Conservation (phyloP, 176 grass and related monocot genomes). For the Microstegium vimineum region DNA sequence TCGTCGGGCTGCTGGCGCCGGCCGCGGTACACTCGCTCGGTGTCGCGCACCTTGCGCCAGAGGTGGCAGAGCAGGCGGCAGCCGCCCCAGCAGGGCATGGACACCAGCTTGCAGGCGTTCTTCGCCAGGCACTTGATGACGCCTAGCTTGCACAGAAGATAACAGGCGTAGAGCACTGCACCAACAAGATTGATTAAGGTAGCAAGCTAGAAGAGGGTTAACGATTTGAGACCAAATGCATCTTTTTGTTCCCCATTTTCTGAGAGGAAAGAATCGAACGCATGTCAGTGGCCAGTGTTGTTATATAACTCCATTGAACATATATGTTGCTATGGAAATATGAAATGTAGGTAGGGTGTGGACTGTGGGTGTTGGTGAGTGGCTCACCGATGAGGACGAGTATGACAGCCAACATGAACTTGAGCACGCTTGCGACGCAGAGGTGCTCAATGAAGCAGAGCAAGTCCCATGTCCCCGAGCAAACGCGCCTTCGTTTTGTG, state of each 20-base stretch:
- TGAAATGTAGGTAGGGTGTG: not conserved
- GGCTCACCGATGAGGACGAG: conserved; percentile 38
- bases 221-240: not conserved
- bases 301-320: not conserved
- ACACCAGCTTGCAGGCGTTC: conserved; percentile 34
- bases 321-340: too few species aligned
- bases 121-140: conserved; percentile 42
- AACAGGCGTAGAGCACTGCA: conserved; percentile 21
- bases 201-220: not conserved
- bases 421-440: conserved; percentile 43
- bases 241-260: not conserved
- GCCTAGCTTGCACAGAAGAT: conserved; percentile 30
- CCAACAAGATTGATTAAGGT: not conserved
- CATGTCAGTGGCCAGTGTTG: not conserved
- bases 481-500: conserved; percentile 33
- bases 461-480: conserved; percentile 59
- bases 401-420: conserved; percentile 32
- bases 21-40: conserved; percentile 22
- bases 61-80: conserved; percentile 7
- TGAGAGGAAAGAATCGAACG: too few species aligned
- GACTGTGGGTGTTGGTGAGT: too few species aligned
- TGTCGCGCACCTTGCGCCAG: conserved; percentile 36
- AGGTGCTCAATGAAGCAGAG: conserved; percentile 62
- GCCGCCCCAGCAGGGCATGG: not conserved
- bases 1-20: not conserved